Base-by-base conservation (phyloP, 805 yeast species). In the Saccharomycopsis guyanensis region DNA sequence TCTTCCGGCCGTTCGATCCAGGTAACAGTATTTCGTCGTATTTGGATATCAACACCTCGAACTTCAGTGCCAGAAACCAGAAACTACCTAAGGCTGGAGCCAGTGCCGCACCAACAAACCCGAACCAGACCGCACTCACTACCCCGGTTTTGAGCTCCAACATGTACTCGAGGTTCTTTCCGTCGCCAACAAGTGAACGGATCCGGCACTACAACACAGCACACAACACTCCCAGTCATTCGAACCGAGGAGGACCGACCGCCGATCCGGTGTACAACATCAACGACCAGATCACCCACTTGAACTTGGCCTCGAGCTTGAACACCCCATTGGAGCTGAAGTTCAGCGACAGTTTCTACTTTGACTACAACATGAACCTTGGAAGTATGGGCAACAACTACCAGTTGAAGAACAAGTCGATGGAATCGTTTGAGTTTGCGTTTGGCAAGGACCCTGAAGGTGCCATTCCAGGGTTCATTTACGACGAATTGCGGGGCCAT, bases 161-260 rank as follows among this genome's bases (percentile, higher is more conserved):
- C 34, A n/a, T 38, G 29, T 35, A 47, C 22, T 47, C 51, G 8
- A 34, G 52, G 33, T 50, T 50, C 32, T 50, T 50, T 23, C 53
- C 53, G 10, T 47, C 51, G 22, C 53, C 53, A 6, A 45, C 23
- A 8, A 50, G 53, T 40, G 53, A 50, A 37, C 31, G 53, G 29
- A 25, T 42, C 12, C 41, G 43, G 15, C 27, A 42, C 23, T 16
- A 42, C 37, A 43, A 36, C 29, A 37, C 47, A 13, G 34, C 39
- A 5, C 23, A 38, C 19, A 42, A 35, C 37, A 42, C 46, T 13
- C 43, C 42, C n/a, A 43, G 33, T 20, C 23, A 29, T 12, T 18
- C 34, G 15, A 40, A n/a, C 22, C 34, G 29, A 15, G 18, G 18
- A 10, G 37, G 25, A n/a, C 22, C 31, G 4, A 29, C 31, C 23